These are phyloP conservation scores for Arabidopsis hybrid DNA, from an alignment of 441 rosid species.

Conservation along the genomic window DNA sequence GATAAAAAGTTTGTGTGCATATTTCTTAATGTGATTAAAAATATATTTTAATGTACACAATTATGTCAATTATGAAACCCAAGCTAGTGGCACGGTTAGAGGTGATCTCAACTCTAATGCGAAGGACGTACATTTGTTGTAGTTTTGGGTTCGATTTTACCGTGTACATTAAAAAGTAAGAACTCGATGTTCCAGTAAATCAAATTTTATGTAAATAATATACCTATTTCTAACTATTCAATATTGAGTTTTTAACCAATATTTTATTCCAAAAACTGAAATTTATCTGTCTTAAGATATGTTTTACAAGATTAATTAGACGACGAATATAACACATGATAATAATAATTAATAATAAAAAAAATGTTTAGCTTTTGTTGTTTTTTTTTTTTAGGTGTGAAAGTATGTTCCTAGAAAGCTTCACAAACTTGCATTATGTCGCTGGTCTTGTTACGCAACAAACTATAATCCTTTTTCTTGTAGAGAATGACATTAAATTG, in stretches of 20 bases:
- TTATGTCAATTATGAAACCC: background rate
- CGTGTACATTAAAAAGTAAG: background rate
- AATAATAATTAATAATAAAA: background rate
- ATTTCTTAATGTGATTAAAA: background rate
- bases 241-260: background rate
- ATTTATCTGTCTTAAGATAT: background rate
- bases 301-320: background rate
- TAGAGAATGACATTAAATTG: conserved; percentile 20
- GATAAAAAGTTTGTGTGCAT: background rate
- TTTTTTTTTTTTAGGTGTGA: background rate
- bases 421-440: conserved; percentile 22
- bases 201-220: background rate
- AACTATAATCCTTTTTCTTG: background rate
- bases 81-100: background rate
- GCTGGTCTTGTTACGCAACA: conserved; percentile 10
- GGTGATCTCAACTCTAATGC: background rate
- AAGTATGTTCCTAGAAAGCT: conserved; percentile 6
- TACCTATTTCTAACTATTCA: background rate
- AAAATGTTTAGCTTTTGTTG: background rate
- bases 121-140: background rate
- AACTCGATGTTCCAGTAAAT: background rate
- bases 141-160: background rate
- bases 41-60: background rate
- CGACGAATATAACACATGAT: background rate
- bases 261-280: background rate